Conservation (phyloP, 768 basidiomycete species). For the Cyathus striatus region DNA sequence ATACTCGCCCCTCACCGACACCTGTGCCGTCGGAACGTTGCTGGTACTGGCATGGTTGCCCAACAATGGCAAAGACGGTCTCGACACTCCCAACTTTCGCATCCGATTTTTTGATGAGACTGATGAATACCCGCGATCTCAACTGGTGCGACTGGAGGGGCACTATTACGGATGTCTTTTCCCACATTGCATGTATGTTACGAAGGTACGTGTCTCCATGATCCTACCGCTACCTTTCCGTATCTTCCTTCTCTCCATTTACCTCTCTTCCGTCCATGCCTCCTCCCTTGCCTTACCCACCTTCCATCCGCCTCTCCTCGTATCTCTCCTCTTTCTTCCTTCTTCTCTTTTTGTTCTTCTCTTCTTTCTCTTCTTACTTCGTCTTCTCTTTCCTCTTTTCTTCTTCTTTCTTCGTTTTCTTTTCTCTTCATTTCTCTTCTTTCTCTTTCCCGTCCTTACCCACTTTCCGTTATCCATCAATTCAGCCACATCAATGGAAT, state of each 20-base stretch:
- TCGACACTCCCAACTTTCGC: too few species aligned
- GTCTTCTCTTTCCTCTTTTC: slow-evolving; percentile 91
- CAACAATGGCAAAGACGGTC: too few species aligned
- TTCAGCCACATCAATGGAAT: too few species aligned
- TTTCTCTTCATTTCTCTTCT: too few species aligned
- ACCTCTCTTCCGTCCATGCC: slow-evolving; percentile 95
- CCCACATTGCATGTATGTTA: slow-evolving; percentile 81
- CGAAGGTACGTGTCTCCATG: slow-evolving; percentile 83
- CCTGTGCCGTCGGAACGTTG: too few species aligned
- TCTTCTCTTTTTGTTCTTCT: background rate
- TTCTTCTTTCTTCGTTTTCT: slow-evolving; percentile 99
- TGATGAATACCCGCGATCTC: slow-evolving; percentile 75
- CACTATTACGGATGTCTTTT: slow-evolving; percentile 94
- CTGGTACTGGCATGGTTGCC: too few species aligned
- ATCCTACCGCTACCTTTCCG: slow-evolving; percentile 88
- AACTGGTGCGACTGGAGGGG: slow-evolving; percentile 98
- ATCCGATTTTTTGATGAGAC: too few species aligned
- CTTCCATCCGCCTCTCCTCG: slow-evolving; percentile 90
- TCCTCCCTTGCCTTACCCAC: slow-evolving; percentile 93
- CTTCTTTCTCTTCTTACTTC: slow-evolving; percentile 83
- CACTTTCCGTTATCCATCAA: too few species aligned
- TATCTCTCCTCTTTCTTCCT: slow-evolving; percentile 4
- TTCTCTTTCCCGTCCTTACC: too few species aligned
- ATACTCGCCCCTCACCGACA: too few species aligned
- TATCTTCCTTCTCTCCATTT: slow-evolving; percentile 94